Percentiles rank a stretch among this genome's conserved stretches.
Conservation (phyloP, 768 basidiomycete genomes). For the Phylloporus sp. region DNA sequence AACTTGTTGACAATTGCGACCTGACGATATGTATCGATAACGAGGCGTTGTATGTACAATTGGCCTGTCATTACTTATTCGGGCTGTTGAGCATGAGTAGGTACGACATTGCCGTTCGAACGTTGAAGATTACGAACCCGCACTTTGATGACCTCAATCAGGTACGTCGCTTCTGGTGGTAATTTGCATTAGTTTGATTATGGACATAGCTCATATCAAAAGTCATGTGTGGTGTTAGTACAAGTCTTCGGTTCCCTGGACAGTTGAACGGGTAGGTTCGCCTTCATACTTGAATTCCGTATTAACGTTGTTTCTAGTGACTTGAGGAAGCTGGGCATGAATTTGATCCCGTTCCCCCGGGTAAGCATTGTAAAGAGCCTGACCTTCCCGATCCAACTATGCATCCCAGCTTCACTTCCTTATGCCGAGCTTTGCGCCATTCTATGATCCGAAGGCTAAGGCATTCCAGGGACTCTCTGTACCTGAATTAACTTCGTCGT, state of each 20-base stretch:
- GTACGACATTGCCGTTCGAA: constrained; percentile 65
- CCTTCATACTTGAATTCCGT: not conserved
- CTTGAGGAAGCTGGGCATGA: constrained; percentile 86
- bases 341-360: constrained; percentile 94
- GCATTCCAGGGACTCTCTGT: constrained; percentile 59
- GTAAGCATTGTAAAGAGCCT: constrained; percentile 37
- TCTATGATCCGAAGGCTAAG: constrained; percentile 61
- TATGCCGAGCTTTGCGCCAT: constrained; percentile 91
- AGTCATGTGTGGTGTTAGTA: constrained; percentile 94
- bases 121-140: constrained; percentile 61
- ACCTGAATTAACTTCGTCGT: constrained; percentile 72
- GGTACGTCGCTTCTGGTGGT: constrained; percentile 34
- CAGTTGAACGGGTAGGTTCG: constrained; percentile 75
- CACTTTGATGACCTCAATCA: constrained; percentile 64
- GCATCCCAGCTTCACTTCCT: constrained; percentile 83
- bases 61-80: not conserved
- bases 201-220: constrained; percentile 61
- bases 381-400: not conserved
- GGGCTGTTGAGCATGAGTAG: constrained; percentile 32
- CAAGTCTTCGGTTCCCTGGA: constrained; percentile 89
- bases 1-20: constrained; percentile 86
- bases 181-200: not conserved
- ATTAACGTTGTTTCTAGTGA: constrained; percentile 43
- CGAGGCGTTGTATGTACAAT: constrained; percentile 62
- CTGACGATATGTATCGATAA: constrained; percentile 83